Conservation (phyloP, 2,329 filamentous ascomycete species). For the Cytospora schulzeri region DNA sequence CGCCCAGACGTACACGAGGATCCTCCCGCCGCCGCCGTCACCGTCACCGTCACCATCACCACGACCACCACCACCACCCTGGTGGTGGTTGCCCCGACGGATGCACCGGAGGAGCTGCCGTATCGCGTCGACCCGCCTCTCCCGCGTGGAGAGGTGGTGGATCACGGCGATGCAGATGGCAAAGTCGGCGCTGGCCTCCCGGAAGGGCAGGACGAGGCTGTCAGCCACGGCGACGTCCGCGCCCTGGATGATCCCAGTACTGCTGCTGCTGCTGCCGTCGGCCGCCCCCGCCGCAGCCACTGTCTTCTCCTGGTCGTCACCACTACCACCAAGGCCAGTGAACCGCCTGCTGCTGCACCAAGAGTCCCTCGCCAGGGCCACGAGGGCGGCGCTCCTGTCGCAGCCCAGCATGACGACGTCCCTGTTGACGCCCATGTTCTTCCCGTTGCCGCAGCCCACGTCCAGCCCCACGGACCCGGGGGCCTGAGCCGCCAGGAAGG, state of each 20-base stretch:
- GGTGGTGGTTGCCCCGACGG: constrained; percentile 33
- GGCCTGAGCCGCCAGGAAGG: constrained; percentile 68
- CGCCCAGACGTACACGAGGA: constrained; percentile 89
- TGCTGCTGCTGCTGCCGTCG: background rate
- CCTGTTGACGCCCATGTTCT: constrained; percentile 82
- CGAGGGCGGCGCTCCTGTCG: constrained; percentile 70
- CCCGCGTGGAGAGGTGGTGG: constrained; percentile 84
- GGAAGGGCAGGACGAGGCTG: constrained; percentile 80
- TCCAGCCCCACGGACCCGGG: constrained; percentile 82
- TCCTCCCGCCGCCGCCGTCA: background rate
- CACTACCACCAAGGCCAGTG: no score
- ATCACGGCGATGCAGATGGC: constrained; percentile 92
- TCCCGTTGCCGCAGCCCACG: constrained; percentile 95
- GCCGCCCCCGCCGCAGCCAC: no score
- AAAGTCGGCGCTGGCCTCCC: constrained; percentile 65
- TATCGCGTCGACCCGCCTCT: constrained; percentile 73
- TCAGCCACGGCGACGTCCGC: constrained; percentile 79
- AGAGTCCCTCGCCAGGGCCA: constrained; percentile 48
- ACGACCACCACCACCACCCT: constrained; percentile 28
- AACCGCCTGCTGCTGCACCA: constrained; percentile 16
- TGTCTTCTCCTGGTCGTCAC: no score
- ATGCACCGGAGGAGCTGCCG: constrained; percentile 70
- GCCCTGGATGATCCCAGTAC: constrained; percentile 31
- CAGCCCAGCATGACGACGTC: constrained; percentile 79
- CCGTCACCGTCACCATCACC: constrained; percentile 46